Conservation (phyloP, 306 rosid species). For the Castanea mollissima region DNA sequence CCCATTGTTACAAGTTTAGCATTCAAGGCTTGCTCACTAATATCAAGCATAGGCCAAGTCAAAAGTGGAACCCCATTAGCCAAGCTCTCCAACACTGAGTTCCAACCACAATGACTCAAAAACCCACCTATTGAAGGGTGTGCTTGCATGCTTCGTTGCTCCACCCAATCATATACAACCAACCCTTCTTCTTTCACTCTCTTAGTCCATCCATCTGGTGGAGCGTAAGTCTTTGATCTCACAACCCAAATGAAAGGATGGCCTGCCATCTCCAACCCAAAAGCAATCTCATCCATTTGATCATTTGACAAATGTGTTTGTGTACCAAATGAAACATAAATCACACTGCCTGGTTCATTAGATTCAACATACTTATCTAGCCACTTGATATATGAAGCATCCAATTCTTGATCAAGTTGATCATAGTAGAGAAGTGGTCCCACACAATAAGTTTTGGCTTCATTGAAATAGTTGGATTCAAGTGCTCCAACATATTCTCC, state of each 20-base stretch:
- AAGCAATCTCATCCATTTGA: slow-evolving; percentile 27
- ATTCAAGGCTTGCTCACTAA: slow-evolving; percentile 26
- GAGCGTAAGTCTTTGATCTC: slow-evolving; percentile 16
- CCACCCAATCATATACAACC: slow-evolving; percentile 19
- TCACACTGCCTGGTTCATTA: not conserved
- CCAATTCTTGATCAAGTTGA: not conserved
- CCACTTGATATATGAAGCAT: slow-evolving; percentile 7
- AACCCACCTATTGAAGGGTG: slow-evolving; percentile 15
- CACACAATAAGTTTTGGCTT: slow-evolving; percentile 25
- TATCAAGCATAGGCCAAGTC: slow-evolving; percentile 31
- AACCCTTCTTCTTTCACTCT: slow-evolving; percentile 18
- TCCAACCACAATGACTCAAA: slow-evolving; percentile 42
- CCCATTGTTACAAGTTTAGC: slow-evolving; percentile 12
- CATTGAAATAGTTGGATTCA: not conserved
- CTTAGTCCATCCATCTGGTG: slow-evolving; percentile 5
- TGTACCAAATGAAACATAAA: slow-evolving; percentile 29
- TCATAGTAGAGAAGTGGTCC: slow-evolving; percentile 21
- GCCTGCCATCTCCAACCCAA: slow-evolving; percentile 21
- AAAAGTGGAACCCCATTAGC: slow-evolving; percentile 25
- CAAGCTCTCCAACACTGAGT: slow-evolving; percentile 25
- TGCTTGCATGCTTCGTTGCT: slow-evolving; percentile 19
- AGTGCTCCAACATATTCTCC: not conserved
- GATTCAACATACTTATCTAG: not conserved
- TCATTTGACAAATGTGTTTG: slow-evolving; percentile 4
- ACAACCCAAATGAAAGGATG: slow-evolving; percentile 22